Evolutionary conservation across 306 rosid species (phyloP).

Genomic region (Hippophae tibetana): DNA sequence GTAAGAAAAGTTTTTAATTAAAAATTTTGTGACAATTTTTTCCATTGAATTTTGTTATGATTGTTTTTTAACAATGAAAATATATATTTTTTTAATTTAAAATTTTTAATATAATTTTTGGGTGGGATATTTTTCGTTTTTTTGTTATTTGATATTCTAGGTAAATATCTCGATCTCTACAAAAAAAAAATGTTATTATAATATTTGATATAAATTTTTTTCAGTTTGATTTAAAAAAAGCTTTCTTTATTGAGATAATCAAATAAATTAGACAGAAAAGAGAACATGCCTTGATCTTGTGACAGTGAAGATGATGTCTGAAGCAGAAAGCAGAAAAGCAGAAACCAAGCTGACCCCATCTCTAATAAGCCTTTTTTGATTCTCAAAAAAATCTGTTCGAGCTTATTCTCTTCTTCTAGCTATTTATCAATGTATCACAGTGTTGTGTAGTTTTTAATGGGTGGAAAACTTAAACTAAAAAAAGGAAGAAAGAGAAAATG

Average conservation of each 20-base stretch:
- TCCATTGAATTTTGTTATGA: no score
- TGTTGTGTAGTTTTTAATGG: not conserved
- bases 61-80: no score
- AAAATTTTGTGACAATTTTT: no score
- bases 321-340: conserved; percentile 32
- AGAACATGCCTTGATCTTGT: conserved; percentile 35
- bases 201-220: no score
- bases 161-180: no score
- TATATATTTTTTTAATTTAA: no score
- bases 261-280: not conserved
- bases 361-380: conserved; percentile 5
- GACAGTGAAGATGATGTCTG: conserved; percentile 23
- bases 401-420: not conserved
- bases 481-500: not conserved
- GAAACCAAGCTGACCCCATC: conserved; percentile 37
- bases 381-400: not conserved
- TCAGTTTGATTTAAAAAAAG: not conserved
- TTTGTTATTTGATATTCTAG: no score
- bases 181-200: no score
- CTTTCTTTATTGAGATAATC: not conserved
- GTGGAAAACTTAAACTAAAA: not conserved
- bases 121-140: no score
- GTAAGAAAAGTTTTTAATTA: no score
- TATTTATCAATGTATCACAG: not conserved
- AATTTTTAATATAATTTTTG: no score